Conservation (phyloP, 1,139 yeast genomes). For the Suhomyces yuchorum region DNA sequence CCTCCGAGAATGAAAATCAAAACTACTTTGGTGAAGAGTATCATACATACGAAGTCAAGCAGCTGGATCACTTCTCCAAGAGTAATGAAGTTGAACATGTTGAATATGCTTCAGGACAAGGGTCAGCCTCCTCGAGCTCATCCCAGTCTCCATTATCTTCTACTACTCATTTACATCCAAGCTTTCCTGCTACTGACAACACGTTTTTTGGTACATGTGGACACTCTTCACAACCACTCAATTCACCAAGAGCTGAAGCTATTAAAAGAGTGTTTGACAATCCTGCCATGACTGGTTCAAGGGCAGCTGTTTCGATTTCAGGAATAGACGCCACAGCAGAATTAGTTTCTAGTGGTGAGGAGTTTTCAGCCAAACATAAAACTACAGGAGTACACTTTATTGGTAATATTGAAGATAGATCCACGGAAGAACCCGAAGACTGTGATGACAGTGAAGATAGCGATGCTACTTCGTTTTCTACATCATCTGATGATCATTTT, state of each 20-base stretch:
- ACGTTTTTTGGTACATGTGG: conserved; percentile 9
- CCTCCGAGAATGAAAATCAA: conserved; percentile 3
- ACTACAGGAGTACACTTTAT: conserved; percentile 25
- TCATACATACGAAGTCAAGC: conserved; percentile 12
- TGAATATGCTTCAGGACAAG: conserved; percentile 9
- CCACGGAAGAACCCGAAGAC: conserved; percentile 15
- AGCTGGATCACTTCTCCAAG: conserved; percentile 3
- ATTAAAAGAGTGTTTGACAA: conserved; percentile 49
- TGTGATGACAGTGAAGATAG: conserved; percentile 6
- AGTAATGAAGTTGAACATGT: conserved; percentile 14
- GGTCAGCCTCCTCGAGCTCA: background rate
- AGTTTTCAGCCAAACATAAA: conserved; percentile 12
- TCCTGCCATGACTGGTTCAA: conserved; percentile 38
- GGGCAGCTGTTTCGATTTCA: conserved; percentile 14
- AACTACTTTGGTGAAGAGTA: conserved; percentile 13
- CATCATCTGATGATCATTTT: conserved; percentile 16
- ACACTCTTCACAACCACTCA: conserved; percentile 13
- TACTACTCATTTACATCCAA: background rate
- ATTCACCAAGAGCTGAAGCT: conserved; percentile 45
- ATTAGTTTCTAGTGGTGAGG: conserved; percentile 14
- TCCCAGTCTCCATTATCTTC: conserved; percentile 7
- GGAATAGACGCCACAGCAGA: conserved; percentile 18
- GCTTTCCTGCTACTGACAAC: conserved; percentile 6
- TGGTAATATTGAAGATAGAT: conserved; percentile 26
- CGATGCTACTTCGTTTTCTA: conserved; percentile 14